Conservation (phyloP, 352 stramenopile species). For the Phytophthora meadii region DNA sequence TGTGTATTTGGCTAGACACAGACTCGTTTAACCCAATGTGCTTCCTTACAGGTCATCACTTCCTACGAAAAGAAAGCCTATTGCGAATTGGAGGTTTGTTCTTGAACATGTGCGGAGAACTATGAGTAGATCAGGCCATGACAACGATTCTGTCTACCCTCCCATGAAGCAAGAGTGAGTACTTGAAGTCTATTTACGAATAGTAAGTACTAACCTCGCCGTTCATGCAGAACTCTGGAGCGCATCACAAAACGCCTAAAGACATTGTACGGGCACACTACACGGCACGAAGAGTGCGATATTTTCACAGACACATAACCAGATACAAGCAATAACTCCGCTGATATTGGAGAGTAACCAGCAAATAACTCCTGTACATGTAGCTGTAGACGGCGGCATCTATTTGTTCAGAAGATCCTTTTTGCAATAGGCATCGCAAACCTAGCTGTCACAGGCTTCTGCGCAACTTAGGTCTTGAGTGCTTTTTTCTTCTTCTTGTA, state of each 20-base stretch:
- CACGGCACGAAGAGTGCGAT: conserved; percentile 54
- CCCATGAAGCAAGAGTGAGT: conserved; percentile 49
- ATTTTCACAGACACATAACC: conserved; percentile 32
- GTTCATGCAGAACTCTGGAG: conserved; percentile 52
- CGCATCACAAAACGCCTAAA: conserved; percentile 72
- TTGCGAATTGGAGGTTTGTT: conserved; percentile 79
- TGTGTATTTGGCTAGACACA: not conserved
- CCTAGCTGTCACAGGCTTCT: not conserved
- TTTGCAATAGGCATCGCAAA: conserved; percentile 8
- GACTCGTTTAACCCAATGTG: conserved; percentile 9
- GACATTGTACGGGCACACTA: conserved; percentile 57
- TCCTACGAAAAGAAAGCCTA: conserved; percentile 59
- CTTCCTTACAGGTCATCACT: conserved; percentile 52
- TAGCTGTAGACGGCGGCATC: conserved; percentile 22
- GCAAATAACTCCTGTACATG: conserved; percentile 1
- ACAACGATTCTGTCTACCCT: conserved; percentile 29
- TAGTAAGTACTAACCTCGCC: conserved; percentile 6
- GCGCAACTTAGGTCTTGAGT: conserved; percentile 77
- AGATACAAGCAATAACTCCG: conserved; percentile 2
- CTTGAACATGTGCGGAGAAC: conserved; percentile 53
- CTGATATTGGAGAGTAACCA: conserved; percentile 10
- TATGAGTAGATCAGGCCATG: conserved; percentile 15
- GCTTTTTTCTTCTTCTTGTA: conserved; percentile 96
- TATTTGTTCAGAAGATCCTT: conserved; percentile 17
- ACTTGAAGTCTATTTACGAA: not conserved